Percentiles rank a stretch among this genome's conserved stretches.
Conservation (phyloP, 192 early-diverging fungal genomes). For the Dissophora ornata region DNA sequence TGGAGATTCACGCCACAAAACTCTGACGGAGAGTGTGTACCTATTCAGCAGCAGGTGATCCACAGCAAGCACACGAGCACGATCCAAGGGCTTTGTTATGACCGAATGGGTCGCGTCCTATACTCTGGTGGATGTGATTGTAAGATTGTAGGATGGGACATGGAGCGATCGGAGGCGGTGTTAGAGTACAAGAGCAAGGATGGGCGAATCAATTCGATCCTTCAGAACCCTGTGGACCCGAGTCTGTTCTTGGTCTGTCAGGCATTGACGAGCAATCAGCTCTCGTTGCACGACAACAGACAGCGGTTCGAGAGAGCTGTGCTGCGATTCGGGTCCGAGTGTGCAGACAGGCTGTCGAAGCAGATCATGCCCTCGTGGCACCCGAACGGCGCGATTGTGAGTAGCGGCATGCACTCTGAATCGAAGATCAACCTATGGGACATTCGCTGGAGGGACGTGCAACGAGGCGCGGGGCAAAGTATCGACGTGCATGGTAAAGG, state of each 20-base stretch:
- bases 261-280: slow-evolving; percentile 30
- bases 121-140: slow-evolving; percentile 43
- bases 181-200: slow-evolving; percentile 27
- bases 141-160: slow-evolving; percentile 35
- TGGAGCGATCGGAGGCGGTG: slow-evolving; percentile 33
- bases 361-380: slow-evolving; percentile 43
- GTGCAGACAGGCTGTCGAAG: slow-evolving; percentile 34
- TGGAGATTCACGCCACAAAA: slow-evolving; percentile 32
- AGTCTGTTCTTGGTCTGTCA: slow-evolving; percentile 29
- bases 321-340: slow-evolving; percentile 28
- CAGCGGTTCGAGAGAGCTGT: slow-evolving; percentile 20
- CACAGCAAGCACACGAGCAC: slow-evolving; percentile 39
- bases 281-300: slow-evolving; percentile 35
- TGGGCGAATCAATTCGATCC: slow-evolving; percentile 31
- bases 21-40: slow-evolving; percentile 9
- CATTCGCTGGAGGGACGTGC: slow-evolving; percentile 45
- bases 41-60: slow-evolving; percentile 11
- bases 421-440: slow-evolving; percentile 54
- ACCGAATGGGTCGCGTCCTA: slow-evolving; percentile 1
- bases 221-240: slow-evolving; percentile 31
- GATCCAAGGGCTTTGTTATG: slow-evolving; percentile 38
- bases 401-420: slow-evolving; percentile 37
- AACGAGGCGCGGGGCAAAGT: slow-evolving; percentile 41
- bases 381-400: slow-evolving; percentile 37
- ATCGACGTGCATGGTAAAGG: slow-evolving; percentile 31